These are phyloP conservation scores for Avena sativa DNA, from an alignment of 176 grass and related monocot genomes.

Conservation along the genomic window DNA sequence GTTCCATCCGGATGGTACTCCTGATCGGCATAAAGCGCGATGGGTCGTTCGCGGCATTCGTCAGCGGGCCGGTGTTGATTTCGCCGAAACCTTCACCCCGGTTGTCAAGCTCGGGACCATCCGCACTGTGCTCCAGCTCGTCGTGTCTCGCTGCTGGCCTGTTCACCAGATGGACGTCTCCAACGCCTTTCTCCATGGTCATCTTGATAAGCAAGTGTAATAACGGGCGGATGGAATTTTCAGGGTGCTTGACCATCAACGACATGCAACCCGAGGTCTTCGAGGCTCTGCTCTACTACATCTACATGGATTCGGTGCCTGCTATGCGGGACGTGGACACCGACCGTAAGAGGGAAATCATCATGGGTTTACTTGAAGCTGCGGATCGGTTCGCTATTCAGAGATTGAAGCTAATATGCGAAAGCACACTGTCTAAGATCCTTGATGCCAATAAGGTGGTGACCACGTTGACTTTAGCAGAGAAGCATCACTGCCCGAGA, in stretches of 20 bases:
- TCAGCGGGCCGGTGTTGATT: no score
- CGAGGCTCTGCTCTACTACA: conserved; percentile 40
- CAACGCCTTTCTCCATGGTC: no score
- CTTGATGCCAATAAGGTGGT: conserved; percentile 30
- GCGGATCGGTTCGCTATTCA: conserved; percentile 47
- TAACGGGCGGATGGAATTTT: conserved; percentile 8
- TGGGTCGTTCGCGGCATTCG: no score
- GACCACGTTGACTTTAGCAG: neutral
- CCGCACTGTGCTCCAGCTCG: no score
- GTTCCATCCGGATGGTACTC: no score
- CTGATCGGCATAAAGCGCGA: no score
- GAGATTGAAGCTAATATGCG: conserved; percentile 32
- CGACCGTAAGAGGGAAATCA: neutral
- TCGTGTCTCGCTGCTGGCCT: no score
- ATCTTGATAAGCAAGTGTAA: no score
- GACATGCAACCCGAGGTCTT: conserved; percentile 49
- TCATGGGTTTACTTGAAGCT: conserved; percentile 38
- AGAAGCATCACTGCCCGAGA: conserved; percentile 3
- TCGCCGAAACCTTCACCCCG: no score
- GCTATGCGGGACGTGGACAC: neutral
- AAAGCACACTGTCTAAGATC: conserved; percentile 15
- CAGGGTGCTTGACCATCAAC: conserved; percentile 25
- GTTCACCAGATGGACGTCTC: no score
- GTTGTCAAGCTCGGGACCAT: no score
- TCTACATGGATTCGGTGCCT: conserved; percentile 25